phyloP scores from a whole-genome alignment of 805 yeast species.

The Candida lessepsii region DNA sequence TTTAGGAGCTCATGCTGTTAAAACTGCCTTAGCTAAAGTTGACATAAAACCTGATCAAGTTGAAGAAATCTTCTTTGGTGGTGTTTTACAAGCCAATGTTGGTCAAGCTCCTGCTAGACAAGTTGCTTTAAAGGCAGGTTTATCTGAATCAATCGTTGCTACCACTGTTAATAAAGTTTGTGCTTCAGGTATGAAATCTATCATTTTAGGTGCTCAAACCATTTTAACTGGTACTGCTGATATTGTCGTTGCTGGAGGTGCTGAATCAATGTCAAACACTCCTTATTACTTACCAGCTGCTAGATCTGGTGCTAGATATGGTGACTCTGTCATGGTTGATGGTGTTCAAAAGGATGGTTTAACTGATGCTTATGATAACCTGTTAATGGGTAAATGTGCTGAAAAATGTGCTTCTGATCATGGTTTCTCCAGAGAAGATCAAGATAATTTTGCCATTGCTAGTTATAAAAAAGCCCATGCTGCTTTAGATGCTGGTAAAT shows the following conservation, averaged over 20 bases:
- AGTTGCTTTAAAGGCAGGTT: constrained; percentile 88
- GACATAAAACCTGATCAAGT: constrained; percentile 72
- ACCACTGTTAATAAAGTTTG: constrained; percentile 95
- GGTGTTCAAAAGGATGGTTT: constrained; percentile 93
- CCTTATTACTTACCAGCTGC: constrained; percentile 77
- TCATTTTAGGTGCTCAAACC: constrained; percentile 86
- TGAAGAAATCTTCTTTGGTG: constrained; percentile 90
- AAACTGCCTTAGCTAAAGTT: constrained; percentile 78
- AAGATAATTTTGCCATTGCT: constrained; percentile 81
- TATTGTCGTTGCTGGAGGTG: constrained; percentile 94
- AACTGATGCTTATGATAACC: constrained; percentile 82
- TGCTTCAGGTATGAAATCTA: constrained; percentile 92
- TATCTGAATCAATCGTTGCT: constrained; percentile 76
- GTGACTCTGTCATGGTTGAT: constrained; percentile 76
- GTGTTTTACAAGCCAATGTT: constrained; percentile 86
- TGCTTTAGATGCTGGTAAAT: constrained; percentile 82
- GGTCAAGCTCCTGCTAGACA: constrained; percentile 99
- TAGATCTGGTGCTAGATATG: constrained; percentile 87
- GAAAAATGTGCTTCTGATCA: constrained; percentile 93
- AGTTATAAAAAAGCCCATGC: constrained; percentile 84
- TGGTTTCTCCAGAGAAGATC: constrained; percentile 74
- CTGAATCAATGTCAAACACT: constrained; percentile 94
- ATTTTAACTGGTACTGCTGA: constrained; percentile 88
- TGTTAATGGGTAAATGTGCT: constrained; percentile 96
- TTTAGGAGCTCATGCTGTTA: constrained; percentile 90